phyloP scores from a whole-genome alignment of 2,329 filamentous ascomycete species.

The Fusarium sp. region DNA sequence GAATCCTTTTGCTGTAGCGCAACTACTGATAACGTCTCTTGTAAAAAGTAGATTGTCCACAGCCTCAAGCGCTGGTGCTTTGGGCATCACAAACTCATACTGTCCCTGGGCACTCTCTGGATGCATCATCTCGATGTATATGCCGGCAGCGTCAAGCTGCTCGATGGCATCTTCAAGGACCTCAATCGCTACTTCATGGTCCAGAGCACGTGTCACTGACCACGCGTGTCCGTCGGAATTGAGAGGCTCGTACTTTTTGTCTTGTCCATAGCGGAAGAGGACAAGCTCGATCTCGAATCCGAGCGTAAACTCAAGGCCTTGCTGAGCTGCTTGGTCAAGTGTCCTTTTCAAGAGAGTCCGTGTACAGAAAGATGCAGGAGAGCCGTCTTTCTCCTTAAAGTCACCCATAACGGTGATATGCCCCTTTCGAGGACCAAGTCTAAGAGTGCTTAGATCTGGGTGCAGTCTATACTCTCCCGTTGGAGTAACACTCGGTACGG shows the following conservation, averaged over 20 bases:
- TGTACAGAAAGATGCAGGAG: conserved; percentile 69
- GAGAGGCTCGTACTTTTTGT: conserved; percentile 57
- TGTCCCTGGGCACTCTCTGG: conserved; percentile 79
- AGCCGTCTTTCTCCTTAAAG: conserved; percentile 70
- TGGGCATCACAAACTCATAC: conserved; percentile 80
- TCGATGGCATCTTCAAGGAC: conserved; percentile 75
- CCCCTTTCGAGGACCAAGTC: conserved; percentile 66
- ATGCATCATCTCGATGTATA: conserved; percentile 79
- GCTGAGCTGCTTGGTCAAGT: conserved; percentile 61
- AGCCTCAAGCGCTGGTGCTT: conserved; percentile 71
- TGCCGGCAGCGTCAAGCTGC: conserved; percentile 69
- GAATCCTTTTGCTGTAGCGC: conserved; percentile 71
- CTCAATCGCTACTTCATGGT: conserved; percentile 66
- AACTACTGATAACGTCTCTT: conserved; percentile 74
- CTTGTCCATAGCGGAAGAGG: conserved; percentile 66
- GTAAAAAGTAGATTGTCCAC: conserved; percentile 79
- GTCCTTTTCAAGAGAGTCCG: conserved; percentile 70
- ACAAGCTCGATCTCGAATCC: conserved; percentile 88
- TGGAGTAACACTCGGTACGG: conserved; percentile 65
- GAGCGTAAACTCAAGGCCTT: conserved; percentile 70
- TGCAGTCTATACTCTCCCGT: conserved; percentile 75
- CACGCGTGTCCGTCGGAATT: conserved; percentile 76
- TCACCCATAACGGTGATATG: conserved; percentile 76
- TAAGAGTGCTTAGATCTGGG: conserved; percentile 74
- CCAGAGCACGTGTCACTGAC: conserved; percentile 73